Conservation (phyloP, 371 early-diverging fungal genomes). For the Mucor saturninus region DNA sequence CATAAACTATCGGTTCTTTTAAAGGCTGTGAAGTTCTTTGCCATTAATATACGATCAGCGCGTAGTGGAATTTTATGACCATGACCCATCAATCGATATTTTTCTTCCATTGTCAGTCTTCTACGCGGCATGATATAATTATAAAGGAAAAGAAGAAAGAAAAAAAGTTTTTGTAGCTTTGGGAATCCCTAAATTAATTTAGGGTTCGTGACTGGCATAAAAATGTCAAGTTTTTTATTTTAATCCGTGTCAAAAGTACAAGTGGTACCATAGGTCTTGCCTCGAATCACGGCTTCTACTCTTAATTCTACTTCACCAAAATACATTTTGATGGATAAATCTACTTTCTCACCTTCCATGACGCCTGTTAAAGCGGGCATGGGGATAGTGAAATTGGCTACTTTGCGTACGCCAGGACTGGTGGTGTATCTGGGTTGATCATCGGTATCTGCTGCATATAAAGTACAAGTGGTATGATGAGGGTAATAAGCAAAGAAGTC, state of each 20-base stretch:
- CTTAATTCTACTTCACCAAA: slow-evolving; percentile 56
- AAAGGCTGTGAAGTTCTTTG: no score
- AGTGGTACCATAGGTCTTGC: slow-evolving; percentile 55
- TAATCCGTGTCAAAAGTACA: slow-evolving; percentile 53
- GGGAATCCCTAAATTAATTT: no score
- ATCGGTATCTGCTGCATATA: slow-evolving; percentile 58
- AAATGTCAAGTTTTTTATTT: background rate
- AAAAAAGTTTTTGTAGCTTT: background rate
- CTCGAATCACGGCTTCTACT: slow-evolving; percentile 58
- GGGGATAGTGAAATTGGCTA: slow-evolving; percentile 58
- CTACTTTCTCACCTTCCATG: slow-evolving; percentile 57
- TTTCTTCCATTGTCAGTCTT: no score
- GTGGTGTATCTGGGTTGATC: slow-evolving; percentile 54
- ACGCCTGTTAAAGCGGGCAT: slow-evolving; percentile 59
- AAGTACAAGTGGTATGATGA: slow-evolving; percentile 55
- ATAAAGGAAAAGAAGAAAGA: no score
- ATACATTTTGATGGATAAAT: slow-evolving; percentile 43
- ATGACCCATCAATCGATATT: no score
- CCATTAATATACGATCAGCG: no score
- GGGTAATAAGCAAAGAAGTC: slow-evolving; percentile 56
- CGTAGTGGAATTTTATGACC: no score
- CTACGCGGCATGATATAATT: no score
- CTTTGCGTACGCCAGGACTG: slow-evolving; percentile 54
- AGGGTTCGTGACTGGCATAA: background rate
- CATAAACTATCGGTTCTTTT: no score